Percentiles rank a stretch among this genome's conserved stretches.
These are phyloP conservation scores for Phytopythium delawarense DNA, from an alignment of 352 stramenopile genomes.

Conservation along the genomic window DNA sequence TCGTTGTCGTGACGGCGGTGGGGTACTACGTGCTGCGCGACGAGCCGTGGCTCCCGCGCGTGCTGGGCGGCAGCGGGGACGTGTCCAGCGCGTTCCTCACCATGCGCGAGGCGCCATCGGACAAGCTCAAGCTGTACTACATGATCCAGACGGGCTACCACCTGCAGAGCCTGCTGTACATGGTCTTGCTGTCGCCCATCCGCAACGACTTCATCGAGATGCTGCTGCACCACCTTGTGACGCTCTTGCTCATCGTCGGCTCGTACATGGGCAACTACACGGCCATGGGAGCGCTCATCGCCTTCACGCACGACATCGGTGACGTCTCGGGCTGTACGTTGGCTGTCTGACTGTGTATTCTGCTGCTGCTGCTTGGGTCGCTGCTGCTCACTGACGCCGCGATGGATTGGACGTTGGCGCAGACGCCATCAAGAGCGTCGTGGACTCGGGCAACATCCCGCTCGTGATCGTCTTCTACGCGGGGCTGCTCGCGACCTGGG, in stretches of 20 bases:
- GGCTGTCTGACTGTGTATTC: neutral
- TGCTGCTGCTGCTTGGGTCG: neutral
- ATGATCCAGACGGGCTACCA: constrained; percentile 57
- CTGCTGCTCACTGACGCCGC: constrained; percentile 5
- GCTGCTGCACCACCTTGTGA: constrained; percentile 51
- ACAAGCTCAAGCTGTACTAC: constrained; percentile 40
- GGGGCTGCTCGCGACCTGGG: constrained; percentile 33
- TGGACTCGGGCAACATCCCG: constrained; percentile 29
- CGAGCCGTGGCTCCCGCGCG: constrained; percentile 40
- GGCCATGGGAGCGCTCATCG: constrained; percentile 36
- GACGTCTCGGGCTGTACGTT: constrained; percentile 49
- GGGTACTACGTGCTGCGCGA: constrained; percentile 42
- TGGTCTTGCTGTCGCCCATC: constrained; percentile 50
- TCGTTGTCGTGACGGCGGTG: constrained; percentile 21
- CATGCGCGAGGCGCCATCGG: constrained; percentile 26
- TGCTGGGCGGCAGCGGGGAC: constrained; percentile 33
- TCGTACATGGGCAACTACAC: constrained; percentile 55
- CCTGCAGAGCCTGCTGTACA: constrained; percentile 49
- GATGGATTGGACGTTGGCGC: neutral
- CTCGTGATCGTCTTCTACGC: constrained; percentile 32
- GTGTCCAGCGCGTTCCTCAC: constrained; percentile 25
- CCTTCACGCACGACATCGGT: constrained; percentile 49
- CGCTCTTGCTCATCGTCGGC: constrained; percentile 48
- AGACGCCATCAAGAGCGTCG: constrained; percentile 38
- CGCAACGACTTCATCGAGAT: constrained; percentile 66